Base-by-base conservation (phyloP, 2,329 filamentous ascomycete genomes). In the Neonectria punicea region DNA sequence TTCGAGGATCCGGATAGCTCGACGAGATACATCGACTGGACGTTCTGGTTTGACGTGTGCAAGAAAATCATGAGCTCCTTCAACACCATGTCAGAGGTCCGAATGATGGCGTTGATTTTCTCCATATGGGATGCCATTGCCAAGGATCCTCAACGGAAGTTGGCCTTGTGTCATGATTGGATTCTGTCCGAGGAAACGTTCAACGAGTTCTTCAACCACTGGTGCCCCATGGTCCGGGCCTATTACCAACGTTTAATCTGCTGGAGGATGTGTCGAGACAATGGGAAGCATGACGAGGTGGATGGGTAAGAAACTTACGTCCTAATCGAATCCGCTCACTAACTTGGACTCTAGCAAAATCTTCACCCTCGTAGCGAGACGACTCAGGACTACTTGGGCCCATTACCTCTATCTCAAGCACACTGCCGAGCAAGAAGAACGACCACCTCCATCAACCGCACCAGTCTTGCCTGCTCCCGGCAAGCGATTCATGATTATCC, bases 221-320 rank as follows among this genome's bases (percentile, higher is more conserved):
- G 94, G 94, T 97, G 93, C 74, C 93, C 94, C 0, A 97, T 97
- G 94, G 93, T 97, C 22, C 88, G 94, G 66, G 92, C 93, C 14
- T 98, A 97, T 78, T 98, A 91, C 76, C 96, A 97, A 87, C 92
- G 94, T 51, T 82, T 98, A 54, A 80, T 97, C 22, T 97, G 93
- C 79, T 98, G 94, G 94, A 89, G 94, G 65, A 83, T 98, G 53
- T 95, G 92, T 69, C 87, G 94, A 67, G 92, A 92, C 74, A 87
- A 90, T 57, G 93, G 90, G 16, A 87, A 86, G 51, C 83, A 88
- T 22, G 87, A 88, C 49, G 85, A 89, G 30, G 77, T 88, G 44
- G 92, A 96, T 75, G 79, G 85, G 90, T 93, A 83, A 84, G 91
- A 44, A 39, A 18, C n/a, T 22, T 30, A 44, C 11, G 16, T n/a